These are phyloP conservation scores for Ceriops zippeliana DNA, from an alignment of 345 rosid species.

Conservation along the genomic window DNA sequence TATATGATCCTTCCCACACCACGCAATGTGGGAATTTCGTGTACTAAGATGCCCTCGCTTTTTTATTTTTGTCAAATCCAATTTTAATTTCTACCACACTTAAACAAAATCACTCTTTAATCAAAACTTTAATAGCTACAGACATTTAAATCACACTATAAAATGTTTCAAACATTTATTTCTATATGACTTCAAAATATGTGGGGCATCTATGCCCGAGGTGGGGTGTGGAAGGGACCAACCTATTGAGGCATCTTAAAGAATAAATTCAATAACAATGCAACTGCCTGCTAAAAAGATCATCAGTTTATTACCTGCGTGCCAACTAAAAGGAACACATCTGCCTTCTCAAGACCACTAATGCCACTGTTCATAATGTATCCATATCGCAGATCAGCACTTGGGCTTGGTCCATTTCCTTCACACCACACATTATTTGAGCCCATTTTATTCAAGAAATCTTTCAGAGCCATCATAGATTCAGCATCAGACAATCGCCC, in stretches of 20 bases:
- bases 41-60: too few species aligned
- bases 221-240: not conserved
- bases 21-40: too few species aligned
- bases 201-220: too few species aligned
- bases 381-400: constrained; percentile 89
- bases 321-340: constrained; percentile 88
- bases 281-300: not conserved
- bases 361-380: constrained; percentile 88
- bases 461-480: constrained; percentile 97
- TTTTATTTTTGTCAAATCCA: too few species aligned
- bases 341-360: constrained; percentile 91
- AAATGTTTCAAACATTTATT: too few species aligned
- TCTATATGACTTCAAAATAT: too few species aligned
- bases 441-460: constrained; percentile 89
- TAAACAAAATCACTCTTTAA: too few species aligned
- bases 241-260: not conserved
- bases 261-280: not conserved
- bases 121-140: too few species aligned
- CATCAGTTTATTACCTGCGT: constrained; percentile 57
- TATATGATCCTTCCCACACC: too few species aligned
- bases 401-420: constrained; percentile 70
- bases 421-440: constrained; percentile 91
- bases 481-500: constrained; percentile 96
- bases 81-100: too few species aligned
- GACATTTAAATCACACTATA: too few species aligned